Percentiles rank a stretch among this genome's conserved stretches.
Conservation (phyloP, 441 rosid genomes). For the Corymbia calophylla region DNA sequence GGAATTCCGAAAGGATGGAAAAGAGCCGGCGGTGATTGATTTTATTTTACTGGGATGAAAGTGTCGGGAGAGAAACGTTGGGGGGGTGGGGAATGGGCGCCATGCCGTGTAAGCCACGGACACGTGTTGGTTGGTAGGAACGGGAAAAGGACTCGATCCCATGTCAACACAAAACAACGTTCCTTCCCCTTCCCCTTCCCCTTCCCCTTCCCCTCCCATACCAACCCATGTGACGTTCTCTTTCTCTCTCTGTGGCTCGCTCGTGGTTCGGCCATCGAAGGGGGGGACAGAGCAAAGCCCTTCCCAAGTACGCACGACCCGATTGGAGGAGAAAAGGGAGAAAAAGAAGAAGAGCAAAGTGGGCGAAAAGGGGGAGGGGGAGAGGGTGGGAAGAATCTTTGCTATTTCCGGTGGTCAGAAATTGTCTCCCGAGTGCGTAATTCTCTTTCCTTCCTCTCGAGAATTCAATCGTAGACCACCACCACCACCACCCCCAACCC, state of each 20-base stretch:
- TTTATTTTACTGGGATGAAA: background rate
- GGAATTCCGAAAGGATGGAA: background rate
- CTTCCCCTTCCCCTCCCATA: background rate
- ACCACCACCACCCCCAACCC: background rate
- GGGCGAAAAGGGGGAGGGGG: background rate
- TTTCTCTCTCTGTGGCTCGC: background rate
- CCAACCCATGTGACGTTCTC: constrained; percentile 6
- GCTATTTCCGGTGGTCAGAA: background rate
- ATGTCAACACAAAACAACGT: background rate
- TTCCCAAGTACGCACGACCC: background rate
- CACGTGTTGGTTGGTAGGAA: background rate
- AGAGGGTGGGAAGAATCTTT: background rate
- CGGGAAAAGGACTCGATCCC: background rate
- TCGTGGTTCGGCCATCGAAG: background rate
- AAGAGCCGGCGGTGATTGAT: background rate
- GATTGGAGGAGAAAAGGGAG: background rate
- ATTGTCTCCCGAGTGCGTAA: background rate
- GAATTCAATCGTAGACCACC: background rate
- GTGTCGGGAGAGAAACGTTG: background rate
- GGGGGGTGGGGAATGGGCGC: constrained; percentile 1
- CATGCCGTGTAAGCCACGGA: constrained; percentile 8
- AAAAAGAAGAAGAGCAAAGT: background rate
- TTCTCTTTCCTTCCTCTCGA: background rate
- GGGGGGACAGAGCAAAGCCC: background rate
- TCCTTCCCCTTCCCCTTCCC: background rate